phyloP scores from a whole-genome alignment of 1,284 basidiomycete species.

The Sporisorium exsertum region DNA sequence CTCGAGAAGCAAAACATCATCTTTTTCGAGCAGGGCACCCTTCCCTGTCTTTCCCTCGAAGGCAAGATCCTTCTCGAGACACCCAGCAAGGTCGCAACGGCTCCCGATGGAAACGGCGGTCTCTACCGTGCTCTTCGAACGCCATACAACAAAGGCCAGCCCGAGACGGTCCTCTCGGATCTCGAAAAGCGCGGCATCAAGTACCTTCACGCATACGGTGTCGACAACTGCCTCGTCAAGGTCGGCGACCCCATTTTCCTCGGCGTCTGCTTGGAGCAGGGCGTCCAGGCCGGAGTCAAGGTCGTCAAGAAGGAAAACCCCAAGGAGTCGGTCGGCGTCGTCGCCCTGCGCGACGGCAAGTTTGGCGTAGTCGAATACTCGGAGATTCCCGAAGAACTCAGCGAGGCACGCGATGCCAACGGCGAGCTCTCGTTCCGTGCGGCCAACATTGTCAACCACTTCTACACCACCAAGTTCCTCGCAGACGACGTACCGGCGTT shows the following conservation, averaged over 20 bases:
- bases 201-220: constrained; percentile 95
- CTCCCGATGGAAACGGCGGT: constrained; percentile 97
- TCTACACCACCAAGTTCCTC: constrained; percentile 91
- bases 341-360: constrained; percentile 83
- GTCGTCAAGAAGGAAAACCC: constrained; percentile 91
- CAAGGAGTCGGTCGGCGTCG: constrained; percentile 92
- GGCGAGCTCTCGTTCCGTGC: constrained; percentile 83
- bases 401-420: constrained; percentile 80
- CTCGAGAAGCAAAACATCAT: constrained; percentile 83
- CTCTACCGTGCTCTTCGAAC: constrained; percentile 91
- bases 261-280: constrained; percentile 87
- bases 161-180: constrained; percentile 83
- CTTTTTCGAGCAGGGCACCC: constrained; percentile 98
- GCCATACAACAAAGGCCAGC: constrained; percentile 73
- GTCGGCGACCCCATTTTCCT: constrained; percentile 97
- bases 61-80: constrained; percentile 92
- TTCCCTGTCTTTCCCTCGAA: constrained; percentile 92
- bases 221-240: constrained; percentile 98
- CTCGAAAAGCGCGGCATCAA: constrained; percentile 81
- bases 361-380: constrained; percentile 97
- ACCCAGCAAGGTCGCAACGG: constrained; percentile 83
- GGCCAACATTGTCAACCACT: constrained; percentile 98
- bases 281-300: constrained; percentile 91
- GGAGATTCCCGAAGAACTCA: constrained; percentile 88
- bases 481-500: constrained; percentile 80